Evolutionary conservation across 352 stramenopile species (phyloP).

Genomic region (Lagenidium giganteum): DNA sequence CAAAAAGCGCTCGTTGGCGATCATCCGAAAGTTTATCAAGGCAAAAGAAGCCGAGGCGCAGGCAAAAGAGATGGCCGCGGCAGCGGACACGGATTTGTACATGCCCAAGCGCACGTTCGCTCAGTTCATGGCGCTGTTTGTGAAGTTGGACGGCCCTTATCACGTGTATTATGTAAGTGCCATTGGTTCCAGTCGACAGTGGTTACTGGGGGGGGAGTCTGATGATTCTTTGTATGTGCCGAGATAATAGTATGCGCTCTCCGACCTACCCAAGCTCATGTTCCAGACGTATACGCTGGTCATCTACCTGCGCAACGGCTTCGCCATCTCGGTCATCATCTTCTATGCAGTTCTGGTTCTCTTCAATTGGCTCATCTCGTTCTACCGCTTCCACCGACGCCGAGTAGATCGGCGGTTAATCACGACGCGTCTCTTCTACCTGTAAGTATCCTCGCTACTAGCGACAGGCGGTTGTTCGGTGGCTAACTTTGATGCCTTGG

Average conservation of each 20-base stretch:
- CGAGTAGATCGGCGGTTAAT: slow-evolving; percentile 20
- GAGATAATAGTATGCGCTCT: slow-evolving; percentile 18
- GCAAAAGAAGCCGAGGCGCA: no score
- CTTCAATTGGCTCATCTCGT: slow-evolving; percentile 37
- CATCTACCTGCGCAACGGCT: slow-evolving; percentile 30
- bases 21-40: no score
- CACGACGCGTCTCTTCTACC: slow-evolving; percentile 27
- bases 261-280: slow-evolving; percentile 28
- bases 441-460: slow-evolving; percentile 11
- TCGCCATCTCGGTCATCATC: slow-evolving; percentile 24
- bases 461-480: no score
- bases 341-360: slow-evolving; percentile 30
- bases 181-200: no score
- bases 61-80: no score
- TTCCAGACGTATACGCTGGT: slow-evolving; percentile 30
- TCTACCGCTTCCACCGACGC: slow-evolving; percentile 34
- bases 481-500: neutral
- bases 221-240: no score
- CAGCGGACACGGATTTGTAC: no score
- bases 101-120: no score
- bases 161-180: slow-evolving; percentile 17
- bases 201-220: no score
- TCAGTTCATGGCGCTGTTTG: slow-evolving; percentile 15
- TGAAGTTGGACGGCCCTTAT: slow-evolving; percentile 13
- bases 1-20: no score